phyloP scores from a whole-genome alignment of 768 basidiomycete species.

The Termitomyces sp. region DNA sequence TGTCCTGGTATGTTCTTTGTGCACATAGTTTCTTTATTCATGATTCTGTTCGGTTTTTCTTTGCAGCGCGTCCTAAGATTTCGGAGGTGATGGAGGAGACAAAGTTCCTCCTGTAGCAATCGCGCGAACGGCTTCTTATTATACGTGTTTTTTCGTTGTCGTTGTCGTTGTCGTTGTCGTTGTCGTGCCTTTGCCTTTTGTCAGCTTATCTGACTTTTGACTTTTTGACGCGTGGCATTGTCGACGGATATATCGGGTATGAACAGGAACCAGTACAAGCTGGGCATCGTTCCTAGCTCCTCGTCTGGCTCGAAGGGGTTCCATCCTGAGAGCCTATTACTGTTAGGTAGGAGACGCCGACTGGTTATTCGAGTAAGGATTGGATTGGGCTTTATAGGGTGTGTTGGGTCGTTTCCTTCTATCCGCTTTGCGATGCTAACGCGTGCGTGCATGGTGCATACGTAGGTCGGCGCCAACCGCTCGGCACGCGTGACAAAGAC shows the following conservation, averaged over 20 bases:
- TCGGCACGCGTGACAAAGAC: conserved; percentile 78
- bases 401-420: conserved; percentile 14
- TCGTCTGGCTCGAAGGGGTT: conserved; percentile 56
- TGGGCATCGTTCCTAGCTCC: conserved; percentile 50
- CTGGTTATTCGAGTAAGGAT: conserved; percentile 82
- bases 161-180: no score
- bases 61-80: conserved; percentile 79
- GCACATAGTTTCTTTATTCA: not conserved
- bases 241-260: conserved; percentile 75
- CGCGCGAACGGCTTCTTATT: conserved; percentile 86
- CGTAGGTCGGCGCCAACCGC: conserved; percentile 84
- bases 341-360: conserved; percentile 84
- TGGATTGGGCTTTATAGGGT: conserved; percentile 95
- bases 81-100: conserved; percentile 92
- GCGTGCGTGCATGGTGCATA: no score
- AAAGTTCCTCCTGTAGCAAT: conserved; percentile 85
- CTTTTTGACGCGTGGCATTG: no score
- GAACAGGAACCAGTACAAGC: conserved; percentile 74
- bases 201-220: no score
- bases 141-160: conserved; percentile 68
- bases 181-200: no score
- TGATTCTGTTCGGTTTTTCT: conserved; percentile 4
- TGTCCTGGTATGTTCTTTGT: conserved; percentile 1
- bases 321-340: conserved; percentile 85
- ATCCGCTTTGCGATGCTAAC: no score